Evolutionary conservation across 441 rosid species (phyloP).

Genomic region (Kokia cookei): DNA sequence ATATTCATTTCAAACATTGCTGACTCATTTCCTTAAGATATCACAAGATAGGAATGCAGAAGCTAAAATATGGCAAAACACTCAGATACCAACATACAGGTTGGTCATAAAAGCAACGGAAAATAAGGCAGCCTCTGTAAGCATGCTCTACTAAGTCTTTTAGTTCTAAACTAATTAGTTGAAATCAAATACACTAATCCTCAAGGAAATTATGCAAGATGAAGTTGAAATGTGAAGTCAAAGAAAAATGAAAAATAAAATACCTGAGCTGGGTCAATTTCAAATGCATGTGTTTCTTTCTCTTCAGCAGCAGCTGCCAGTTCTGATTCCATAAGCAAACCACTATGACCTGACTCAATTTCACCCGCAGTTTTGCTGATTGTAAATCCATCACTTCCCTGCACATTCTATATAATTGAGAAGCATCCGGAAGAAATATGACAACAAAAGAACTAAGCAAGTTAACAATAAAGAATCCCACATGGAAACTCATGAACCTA

Average conservation of each 20-base stretch:
- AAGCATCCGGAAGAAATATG: background rate
- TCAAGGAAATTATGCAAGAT: background rate
- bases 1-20: background rate
- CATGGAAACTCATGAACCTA: background rate
- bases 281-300: constrained; percentile 87
- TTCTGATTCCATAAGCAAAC: constrained; percentile 74
- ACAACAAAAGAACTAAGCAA: background rate
- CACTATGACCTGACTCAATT: constrained; percentile 54
- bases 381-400: constrained; percentile 60
- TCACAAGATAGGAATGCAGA: background rate
- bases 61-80: background rate
- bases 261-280: constrained; percentile 78
- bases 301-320: constrained; percentile 92
- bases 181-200: background rate
- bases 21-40: background rate
- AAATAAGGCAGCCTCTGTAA: background rate
- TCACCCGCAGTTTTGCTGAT: constrained; percentile 75
- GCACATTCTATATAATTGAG: constrained; percentile 26
- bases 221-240: background rate
- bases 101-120: background rate
- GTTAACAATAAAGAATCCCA: background rate
- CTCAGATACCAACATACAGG: background rate
- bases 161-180: background rate
- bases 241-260: background rate
- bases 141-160: background rate